A percentile compares a stretch with the other conserved stretches of the same genome.
phyloP scores from a whole-genome alignment of 2,329 filamentous ascomycete species.

The Aciculosporium take region DNA sequence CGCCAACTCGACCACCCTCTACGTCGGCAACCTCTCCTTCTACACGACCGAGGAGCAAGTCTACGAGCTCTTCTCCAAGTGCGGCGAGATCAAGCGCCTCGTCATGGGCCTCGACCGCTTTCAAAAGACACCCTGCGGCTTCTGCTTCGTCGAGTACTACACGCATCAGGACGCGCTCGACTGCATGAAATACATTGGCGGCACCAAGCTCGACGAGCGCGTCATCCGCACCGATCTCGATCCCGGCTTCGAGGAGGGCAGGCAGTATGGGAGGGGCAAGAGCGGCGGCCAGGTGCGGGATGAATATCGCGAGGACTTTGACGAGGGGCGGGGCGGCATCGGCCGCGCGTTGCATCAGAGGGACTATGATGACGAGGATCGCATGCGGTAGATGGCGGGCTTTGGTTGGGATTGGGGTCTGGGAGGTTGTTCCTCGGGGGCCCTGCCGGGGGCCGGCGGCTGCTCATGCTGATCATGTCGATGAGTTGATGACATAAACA shows the following conservation, averaged over 20 bases:
- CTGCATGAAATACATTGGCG: constrained; percentile 96
- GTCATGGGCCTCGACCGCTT: constrained; percentile 96
- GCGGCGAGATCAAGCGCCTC: constrained; percentile 93
- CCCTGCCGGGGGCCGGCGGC: too few species aligned
- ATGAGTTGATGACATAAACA: too few species aligned
- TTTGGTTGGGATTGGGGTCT: neutral
- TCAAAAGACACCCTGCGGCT: constrained; percentile 94
- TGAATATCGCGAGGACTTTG: constrained; percentile 94
- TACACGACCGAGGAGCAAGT: constrained; percentile 99
- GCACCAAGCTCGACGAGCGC: constrained; percentile 93
- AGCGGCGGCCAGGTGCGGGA: constrained; percentile 94
- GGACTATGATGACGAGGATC: constrained; percentile 20
- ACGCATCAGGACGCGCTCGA: constrained; percentile 93
- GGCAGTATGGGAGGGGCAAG: constrained; percentile 91
- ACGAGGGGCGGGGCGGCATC: constrained; percentile 83
- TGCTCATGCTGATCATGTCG: too few species aligned
- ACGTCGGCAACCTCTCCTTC: constrained; percentile 95
- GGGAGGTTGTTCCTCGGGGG: too few species aligned
- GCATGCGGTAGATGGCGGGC: constrained; percentile 6
- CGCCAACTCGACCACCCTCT: constrained; percentile 80
- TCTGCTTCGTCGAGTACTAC: constrained; percentile 99
- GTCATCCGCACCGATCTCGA: constrained; percentile 93
- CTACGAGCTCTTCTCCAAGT: constrained; percentile 90
- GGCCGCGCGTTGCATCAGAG: constrained; percentile 54
- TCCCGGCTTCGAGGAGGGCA: constrained; percentile 87